Evolutionary conservation across 2,329 filamentous ascomycete genomes (phyloP).

Genomic region (Aspergillus nomiae): DNA sequence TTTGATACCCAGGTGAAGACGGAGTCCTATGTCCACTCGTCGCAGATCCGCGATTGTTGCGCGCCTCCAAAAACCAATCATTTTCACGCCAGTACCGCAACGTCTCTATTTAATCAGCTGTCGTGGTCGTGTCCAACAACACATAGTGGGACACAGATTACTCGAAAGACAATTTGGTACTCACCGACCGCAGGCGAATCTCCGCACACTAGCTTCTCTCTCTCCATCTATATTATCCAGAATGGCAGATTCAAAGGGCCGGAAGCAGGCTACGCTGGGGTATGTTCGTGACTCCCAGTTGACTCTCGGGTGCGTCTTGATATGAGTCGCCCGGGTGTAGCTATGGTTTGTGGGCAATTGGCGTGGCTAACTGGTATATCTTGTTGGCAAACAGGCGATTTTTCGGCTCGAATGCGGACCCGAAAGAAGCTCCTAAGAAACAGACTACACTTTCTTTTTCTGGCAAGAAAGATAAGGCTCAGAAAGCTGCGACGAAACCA

Average conservation of each 20-base stretch:
- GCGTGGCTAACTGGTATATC: not conserved
- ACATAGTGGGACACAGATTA: not conserved
- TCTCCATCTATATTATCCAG: not conserved
- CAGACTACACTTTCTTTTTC: constrained; percentile 80
- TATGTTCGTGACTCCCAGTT: constrained; percentile 77
- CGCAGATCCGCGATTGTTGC: constrained; percentile 13
- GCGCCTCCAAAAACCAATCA: constrained; percentile 15
- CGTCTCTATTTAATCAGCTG: not conserved
- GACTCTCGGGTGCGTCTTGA: constrained; percentile 66
- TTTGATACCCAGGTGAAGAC: not conserved
- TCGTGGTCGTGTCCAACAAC: not conserved
- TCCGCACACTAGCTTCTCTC: not conserved
- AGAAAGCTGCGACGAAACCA: constrained; percentile 29
- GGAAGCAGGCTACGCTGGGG: constrained; percentile 82
- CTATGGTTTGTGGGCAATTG: not conserved
- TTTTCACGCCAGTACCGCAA: constrained; percentile 5
- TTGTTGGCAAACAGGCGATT: constrained; percentile 69
- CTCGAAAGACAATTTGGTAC: not conserved
- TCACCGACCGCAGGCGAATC: not conserved
- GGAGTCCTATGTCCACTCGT: constrained; percentile 19
- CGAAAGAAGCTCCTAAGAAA: constrained; percentile 59
- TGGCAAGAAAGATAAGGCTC: constrained; percentile 51
- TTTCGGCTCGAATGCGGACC: constrained; percentile 69
- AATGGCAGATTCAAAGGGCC: constrained; percentile 24
- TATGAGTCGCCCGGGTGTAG: not conserved